Percentiles rank a stretch among this genome's conserved stretches.
These are phyloP conservation scores for Lactarius evosmus DNA, from an alignment of 768 basidiomycete species.

Conservation along the genomic window DNA sequence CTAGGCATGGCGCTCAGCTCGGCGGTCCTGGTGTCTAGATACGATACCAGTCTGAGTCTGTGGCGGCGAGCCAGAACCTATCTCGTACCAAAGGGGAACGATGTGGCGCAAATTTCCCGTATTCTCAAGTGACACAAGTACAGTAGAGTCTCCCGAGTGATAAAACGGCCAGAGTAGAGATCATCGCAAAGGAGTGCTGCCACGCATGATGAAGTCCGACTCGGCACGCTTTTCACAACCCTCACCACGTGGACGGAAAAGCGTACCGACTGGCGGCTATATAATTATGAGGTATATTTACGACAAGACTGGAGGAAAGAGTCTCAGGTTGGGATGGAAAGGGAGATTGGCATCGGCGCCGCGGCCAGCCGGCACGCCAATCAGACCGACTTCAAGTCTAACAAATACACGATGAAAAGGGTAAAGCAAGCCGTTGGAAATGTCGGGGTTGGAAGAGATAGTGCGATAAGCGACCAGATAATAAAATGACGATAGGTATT, in stretches of 20 bases:
- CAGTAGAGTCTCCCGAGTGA: neutral
- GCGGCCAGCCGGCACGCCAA: slow-evolving; percentile 15
- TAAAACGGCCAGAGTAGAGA: neutral
- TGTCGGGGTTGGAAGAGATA: neutral
- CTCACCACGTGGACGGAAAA: neutral
- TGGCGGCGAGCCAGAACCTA: neutral
- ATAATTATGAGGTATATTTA: slow-evolving; percentile 25
- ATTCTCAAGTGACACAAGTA: neutral
- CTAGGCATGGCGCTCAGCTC: neutral
- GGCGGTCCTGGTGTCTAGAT: neutral
- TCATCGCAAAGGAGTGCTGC: neutral
- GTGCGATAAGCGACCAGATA: slow-evolving; percentile 9
- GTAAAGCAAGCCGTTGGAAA: slow-evolving; percentile 1
- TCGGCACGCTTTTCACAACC: neutral
- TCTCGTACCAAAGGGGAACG: neutral
- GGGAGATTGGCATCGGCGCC: neutral
- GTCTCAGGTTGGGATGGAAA: neutral
- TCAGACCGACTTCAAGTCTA: neutral
- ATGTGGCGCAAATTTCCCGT: neutral
- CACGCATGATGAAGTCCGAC: neutral
- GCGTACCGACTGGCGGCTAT: slow-evolving; percentile 10
- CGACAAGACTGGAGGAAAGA: slow-evolving; percentile 7
- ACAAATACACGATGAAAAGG: slow-evolving; percentile 17
- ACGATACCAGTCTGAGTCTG: neutral
- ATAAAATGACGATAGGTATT: slow-evolving; percentile 11